These are phyloP conservation scores for Ustilago loliicola DNA, from an alignment of 1,284 basidiomycete species.

Conservation along the genomic window DNA sequence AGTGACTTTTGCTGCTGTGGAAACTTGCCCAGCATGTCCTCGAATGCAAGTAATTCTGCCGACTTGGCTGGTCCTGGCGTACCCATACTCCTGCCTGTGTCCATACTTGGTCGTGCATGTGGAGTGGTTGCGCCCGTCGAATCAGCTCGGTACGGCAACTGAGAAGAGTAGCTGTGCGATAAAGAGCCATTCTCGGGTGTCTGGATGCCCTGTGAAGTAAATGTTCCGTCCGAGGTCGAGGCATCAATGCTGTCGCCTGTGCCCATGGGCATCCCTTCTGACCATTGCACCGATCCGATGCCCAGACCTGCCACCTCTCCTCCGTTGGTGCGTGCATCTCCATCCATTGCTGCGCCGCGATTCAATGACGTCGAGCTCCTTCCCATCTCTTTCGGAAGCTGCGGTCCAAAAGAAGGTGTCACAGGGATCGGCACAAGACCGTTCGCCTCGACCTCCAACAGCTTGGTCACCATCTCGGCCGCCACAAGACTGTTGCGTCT, in stretches of 20 bases:
- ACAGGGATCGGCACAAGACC: constrained; percentile 30
- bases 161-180: constrained; percentile 23
- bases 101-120: constrained; percentile 17
- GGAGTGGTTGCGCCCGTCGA: constrained; percentile 20
- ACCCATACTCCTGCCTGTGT: constrained; percentile 3
- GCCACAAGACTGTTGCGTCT: constrained; percentile 18
- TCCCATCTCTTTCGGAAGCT: constrained; percentile 15
- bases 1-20: constrained; percentile 42
- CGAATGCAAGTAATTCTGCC: constrained; percentile 36
- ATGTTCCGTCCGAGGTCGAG: constrained; percentile 34
- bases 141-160: constrained; percentile 13
- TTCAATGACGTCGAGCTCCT: constrained; percentile 14
- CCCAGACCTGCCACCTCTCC: constrained; percentile 30
- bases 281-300: constrained; percentile 28
- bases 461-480: constrained; percentile 22
- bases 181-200: constrained; percentile 34
- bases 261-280: constrained; percentile 25
- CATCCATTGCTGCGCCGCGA: not conserved
- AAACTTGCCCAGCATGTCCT: constrained; percentile 47
- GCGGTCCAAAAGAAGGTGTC: constrained; percentile 22
- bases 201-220: constrained; percentile 26
- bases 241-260: constrained; percentile 27
- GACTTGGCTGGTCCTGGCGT: constrained; percentile 21
- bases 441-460: constrained; percentile 24
- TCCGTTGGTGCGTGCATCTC: constrained; percentile 1